Percentiles rank a stretch among this genome's conserved stretches.
These are phyloP conservation scores for Yamadazyma trypodendri DNA, from an alignment of 1,139 yeast species.

Conservation along the genomic window DNA sequence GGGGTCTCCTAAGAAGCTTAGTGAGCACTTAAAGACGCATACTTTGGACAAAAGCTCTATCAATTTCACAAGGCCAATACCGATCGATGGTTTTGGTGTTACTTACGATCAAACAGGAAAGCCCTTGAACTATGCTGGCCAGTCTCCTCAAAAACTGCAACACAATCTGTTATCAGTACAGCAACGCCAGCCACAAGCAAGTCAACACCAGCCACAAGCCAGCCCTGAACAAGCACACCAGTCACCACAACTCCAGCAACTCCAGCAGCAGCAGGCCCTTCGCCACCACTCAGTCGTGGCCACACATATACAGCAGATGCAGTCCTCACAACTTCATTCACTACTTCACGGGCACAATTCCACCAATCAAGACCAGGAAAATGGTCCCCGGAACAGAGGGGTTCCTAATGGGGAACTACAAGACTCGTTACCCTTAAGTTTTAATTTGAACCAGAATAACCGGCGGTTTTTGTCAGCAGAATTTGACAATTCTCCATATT, in stretches of 20 bases:
- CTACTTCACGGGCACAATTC: not conserved
- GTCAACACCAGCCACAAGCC: not conserved
- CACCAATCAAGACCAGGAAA: not conserved
- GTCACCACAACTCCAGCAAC: conserved; percentile 1
- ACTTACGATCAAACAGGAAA: conserved; percentile 31
- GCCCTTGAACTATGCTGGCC: conserved; percentile 17
- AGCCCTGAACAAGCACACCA: conserved; percentile 1
- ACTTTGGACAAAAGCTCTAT: conserved; percentile 41
- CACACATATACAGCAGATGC: not conserved
- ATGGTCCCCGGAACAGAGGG: not conserved
- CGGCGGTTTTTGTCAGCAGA: conserved; percentile 25
- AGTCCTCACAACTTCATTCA: not conserved
- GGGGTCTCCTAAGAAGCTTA: conserved; percentile 59
- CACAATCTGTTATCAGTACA: not conserved
- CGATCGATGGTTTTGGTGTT: conserved; percentile 41
- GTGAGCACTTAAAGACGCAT: conserved; percentile 58
- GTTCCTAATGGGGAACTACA: not conserved
- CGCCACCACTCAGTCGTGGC: not conserved
- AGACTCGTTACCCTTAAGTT: conserved; percentile 2
- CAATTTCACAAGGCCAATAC: conserved; percentile 34
- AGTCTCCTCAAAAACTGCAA: not conserved
- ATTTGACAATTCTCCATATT: conserved; percentile 44
- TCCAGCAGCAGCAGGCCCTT: not conserved
- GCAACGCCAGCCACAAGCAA: conserved; percentile 1
- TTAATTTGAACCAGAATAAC: conserved; percentile 11